Conservation (phyloP, 495 filamentous ascomycete genomes). For the Penicillium atrosanguineum region DNA sequence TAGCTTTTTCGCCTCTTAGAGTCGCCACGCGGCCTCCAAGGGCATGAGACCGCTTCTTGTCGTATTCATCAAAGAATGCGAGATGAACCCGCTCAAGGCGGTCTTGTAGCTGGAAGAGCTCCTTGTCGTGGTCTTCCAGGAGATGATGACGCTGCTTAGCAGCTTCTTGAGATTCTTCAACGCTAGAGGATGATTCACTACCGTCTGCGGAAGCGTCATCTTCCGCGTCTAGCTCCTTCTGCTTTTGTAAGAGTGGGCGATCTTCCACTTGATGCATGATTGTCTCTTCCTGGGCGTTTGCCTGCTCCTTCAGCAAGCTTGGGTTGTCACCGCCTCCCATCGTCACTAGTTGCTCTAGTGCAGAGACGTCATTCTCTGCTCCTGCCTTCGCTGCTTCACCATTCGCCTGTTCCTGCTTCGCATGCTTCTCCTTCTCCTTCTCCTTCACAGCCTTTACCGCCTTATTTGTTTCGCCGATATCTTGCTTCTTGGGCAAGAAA, state of each 20-base stretch:
- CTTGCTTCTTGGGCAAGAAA: conserved; percentile 87
- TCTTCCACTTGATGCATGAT: conserved; percentile 87
- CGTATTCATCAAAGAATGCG: conserved; percentile 81
- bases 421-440: conserved; percentile 21
- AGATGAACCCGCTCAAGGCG: conserved; percentile 73
- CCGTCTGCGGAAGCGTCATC: conserved; percentile 59
- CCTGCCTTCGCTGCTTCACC: conserved; percentile 30
- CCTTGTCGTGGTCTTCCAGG: conserved; percentile 78
- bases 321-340: conserved; percentile 75
- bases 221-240: conserved; percentile 82
- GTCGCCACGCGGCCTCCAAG: conserved; percentile 60
- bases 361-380: conserved; percentile 43
- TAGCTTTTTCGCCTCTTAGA: conserved; percentile 52
- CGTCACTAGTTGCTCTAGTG: conserved; percentile 70
- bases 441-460: conserved; percentile 16
- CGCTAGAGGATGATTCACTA: conserved; percentile 33
- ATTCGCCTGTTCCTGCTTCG: conserved; percentile 36
- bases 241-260: conserved; percentile 79
- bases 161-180: conserved; percentile 43
- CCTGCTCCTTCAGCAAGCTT: conserved; percentile 67
- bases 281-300: conserved; percentile 76
- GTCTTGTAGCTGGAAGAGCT: conserved; percentile 69
- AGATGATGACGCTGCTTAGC: conserved; percentile 67
- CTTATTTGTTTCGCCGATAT: conserved; percentile 47
- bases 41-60: conserved; percentile 44